Evolutionary conservation across 768 basidiomycete genomes (phyloP).

Genomic region (Amanita rubescens): DNA sequence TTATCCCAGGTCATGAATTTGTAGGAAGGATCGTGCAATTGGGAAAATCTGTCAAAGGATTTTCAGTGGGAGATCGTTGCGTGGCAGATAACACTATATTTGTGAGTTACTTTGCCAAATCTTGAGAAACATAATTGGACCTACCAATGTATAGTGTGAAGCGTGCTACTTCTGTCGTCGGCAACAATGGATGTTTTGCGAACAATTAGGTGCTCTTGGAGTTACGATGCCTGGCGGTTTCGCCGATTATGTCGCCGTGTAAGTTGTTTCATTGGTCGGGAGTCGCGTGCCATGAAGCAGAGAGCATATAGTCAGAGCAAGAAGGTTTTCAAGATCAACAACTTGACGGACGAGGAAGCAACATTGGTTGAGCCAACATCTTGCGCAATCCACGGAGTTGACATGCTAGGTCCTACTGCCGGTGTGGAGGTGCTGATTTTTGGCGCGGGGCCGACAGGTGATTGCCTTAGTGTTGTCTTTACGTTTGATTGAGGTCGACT

Average conservation of each 20-base stretch:
- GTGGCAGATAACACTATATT: constrained; percentile 68
- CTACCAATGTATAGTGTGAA: constrained; percentile 73
- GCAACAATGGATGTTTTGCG: constrained; percentile 73
- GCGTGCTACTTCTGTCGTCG: constrained; percentile 83
- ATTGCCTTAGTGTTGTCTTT: background rate
- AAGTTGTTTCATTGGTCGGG: no score
- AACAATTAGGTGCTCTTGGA: constrained; percentile 74
- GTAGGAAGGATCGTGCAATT: constrained; percentile 67
- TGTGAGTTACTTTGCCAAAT: constrained; percentile 31
- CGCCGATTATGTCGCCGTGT: constrained; percentile 85
- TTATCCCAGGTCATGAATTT: constrained; percentile 69
- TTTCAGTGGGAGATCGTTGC: constrained; percentile 70
- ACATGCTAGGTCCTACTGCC: constrained; percentile 75
- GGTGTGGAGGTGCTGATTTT: constrained; percentile 80
- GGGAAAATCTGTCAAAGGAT: constrained; percentile 74
- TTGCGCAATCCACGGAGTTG: constrained; percentile 87
- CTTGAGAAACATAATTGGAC: no score
- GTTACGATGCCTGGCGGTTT: constrained; percentile 81
- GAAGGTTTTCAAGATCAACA: constrained; percentile 83
- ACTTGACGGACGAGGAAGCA: constrained; percentile 80
- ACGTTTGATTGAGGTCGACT: background rate
- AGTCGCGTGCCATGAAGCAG: no score
- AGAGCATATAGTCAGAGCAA: constrained; percentile 36
- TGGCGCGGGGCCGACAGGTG: constrained; percentile 76
- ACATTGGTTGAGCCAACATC: constrained; percentile 86